Base-by-base conservation (phyloP, 305 asterid genomes). In the Ruellia speciosa region DNA sequence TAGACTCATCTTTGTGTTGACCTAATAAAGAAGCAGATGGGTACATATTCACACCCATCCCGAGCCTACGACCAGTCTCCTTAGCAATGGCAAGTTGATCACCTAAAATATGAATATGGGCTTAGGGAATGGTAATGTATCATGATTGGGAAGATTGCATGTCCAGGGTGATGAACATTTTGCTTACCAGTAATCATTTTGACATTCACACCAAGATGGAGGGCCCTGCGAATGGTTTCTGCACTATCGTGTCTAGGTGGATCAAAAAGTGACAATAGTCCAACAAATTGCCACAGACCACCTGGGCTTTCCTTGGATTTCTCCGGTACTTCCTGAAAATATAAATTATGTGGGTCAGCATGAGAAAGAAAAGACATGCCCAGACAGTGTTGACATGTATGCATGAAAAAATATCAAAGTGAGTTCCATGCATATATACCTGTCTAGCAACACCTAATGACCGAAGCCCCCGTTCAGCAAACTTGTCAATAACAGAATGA, bases 31-130 rank as follows among this genome's bases (percentile, higher is more conserved):
- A 71, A 62, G 85, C 79, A 41, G 85, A 81, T 6, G 85, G 85
- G 64, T 81, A 81, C 88, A 81, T 81, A 57, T 81, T 81, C 66
- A 81, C 75, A 65, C 88, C 88, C 83, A 81, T 81, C 54, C 89
- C 89, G 64, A 82, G 85, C 61, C 89, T 79, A 16, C 86, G 81
- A 5, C 86, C 86, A 16, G 89, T 82, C 71, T 82, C 89, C 79
- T 82, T 82, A 15, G 66, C 89, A 49, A 82, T 82, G 50, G 86
- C 89, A 74, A 82, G 85, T 73, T 82, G 89, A 71, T 82, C 88
- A 55, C 88, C 86, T 80, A 19, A 14, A n/a, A 6, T 12, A 43
- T 43, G 35, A 69, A 24, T 52, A 39, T 9, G 3, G 17, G 12
- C 14, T 18, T 15, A 63, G 3, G 34, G 34, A 14, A 43, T 9